These are phyloP conservation scores for Setaria viridis DNA, from an alignment of 202 grass and related monocot genomes.

Conservation along the genomic window DNA sequence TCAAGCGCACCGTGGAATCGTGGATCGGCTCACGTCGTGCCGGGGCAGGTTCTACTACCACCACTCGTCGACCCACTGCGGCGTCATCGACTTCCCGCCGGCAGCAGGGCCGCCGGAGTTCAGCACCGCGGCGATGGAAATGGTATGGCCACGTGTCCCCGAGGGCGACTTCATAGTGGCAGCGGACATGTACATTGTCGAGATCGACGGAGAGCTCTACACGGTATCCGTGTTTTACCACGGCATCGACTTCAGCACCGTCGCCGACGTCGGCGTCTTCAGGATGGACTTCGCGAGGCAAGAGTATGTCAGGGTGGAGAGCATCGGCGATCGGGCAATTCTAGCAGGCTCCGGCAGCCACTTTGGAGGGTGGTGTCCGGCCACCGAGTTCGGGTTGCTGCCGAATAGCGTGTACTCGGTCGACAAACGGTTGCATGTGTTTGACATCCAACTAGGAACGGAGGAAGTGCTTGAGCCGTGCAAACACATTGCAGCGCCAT, in stretches of 20 bases:
- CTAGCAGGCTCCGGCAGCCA: neutral
- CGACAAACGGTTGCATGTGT: too few species aligned
- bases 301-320: neutral
- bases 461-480: too few species aligned
- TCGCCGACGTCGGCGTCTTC: neutral
- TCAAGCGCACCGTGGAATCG: too few species aligned
- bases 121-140: neutral
- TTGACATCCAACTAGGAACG: too few species aligned
- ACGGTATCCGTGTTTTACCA: neutral
- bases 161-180: too few species aligned
- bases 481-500: too few species aligned
- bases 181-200: neutral
- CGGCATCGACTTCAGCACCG: neutral
- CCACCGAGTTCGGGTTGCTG: too few species aligned
- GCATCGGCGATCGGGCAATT: neutral
- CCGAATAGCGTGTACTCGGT: too few species aligned
- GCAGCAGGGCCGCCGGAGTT: neutral
- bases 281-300: neutral
- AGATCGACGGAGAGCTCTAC: constrained; percentile 22
- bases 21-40: neutral
- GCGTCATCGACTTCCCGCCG: constrained; percentile 27
- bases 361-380: too few species aligned
- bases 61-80: neutral
- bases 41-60: constrained; percentile 20
- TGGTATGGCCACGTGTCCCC: too few species aligned